Percentiles rank a stretch among this genome's conserved stretches.
Evolutionary conservation across 495 filamentous ascomycete genomes (phyloP).

Genomic region (Aspergillus conjunctus): DNA sequence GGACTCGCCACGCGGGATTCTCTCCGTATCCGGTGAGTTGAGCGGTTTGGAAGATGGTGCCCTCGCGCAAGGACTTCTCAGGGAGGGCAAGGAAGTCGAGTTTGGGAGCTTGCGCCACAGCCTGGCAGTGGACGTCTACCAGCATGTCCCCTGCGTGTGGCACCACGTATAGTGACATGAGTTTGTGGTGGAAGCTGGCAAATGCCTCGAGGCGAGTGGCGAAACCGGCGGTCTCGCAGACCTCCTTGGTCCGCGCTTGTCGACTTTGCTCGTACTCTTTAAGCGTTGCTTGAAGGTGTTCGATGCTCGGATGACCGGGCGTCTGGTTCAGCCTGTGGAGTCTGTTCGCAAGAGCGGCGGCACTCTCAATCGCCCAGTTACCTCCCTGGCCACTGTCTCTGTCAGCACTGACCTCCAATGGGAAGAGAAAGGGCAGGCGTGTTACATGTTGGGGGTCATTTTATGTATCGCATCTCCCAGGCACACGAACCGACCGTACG

Average conservation of each 20-base stretch:
- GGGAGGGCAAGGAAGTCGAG: neutral
- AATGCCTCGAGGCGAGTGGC: neutral
- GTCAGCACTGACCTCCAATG: neutral
- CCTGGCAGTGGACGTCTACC: neutral
- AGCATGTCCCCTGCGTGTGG: neutral
- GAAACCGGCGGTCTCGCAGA: neutral
- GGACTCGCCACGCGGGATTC: neutral
- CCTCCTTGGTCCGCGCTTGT: neutral
- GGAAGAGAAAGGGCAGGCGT: neutral
- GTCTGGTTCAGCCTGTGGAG: neutral
- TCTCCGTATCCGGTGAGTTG: neutral
- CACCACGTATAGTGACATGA: neutral
- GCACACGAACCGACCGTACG: slow-evolving; percentile 6
- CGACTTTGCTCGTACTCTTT: neutral
- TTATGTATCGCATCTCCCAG: slow-evolving; percentile 15
- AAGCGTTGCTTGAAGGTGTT: neutral
- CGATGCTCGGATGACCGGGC: neutral
- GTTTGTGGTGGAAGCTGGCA: neutral
- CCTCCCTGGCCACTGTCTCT: slow-evolving; percentile 13
- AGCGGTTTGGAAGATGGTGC: neutral
- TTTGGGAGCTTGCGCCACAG: neutral
- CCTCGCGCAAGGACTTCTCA: neutral
- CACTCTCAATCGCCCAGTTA: slow-evolving; percentile 13
- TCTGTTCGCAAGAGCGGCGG: slow-evolving; percentile 6
- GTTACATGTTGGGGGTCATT: neutral